Percentiles rank a stretch among this genome's conserved stretches.
phyloP scores from a whole-genome alignment of 371 early-diverging fungal genomes.

The Mucor velutinosus region DNA sequence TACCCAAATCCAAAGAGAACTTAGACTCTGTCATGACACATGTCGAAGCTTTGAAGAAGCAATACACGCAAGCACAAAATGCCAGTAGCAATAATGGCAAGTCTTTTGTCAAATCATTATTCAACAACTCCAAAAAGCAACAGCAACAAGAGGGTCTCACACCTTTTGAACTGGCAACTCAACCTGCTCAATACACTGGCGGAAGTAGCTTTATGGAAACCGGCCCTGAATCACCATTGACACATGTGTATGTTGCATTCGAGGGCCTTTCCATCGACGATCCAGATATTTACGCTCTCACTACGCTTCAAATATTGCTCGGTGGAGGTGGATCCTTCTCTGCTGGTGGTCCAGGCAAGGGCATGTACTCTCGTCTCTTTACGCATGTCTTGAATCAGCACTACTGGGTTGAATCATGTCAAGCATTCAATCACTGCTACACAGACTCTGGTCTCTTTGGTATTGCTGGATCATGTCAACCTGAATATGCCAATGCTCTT shows the following conservation, averaged over 20 bases:
- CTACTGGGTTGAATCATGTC: conserved; percentile 93
- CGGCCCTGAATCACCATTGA: conserved; percentile 67
- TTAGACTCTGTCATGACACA: conserved; percentile 44
- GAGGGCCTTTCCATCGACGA: conserved; percentile 80
- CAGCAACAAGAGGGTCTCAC: conserved; percentile 3
- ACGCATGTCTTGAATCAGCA: conserved; percentile 93
- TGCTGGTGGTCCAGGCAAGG: conserved; percentile 98
- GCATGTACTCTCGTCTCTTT: conserved; percentile 97
- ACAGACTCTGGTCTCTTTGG: conserved; percentile 92
- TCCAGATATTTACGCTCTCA: conserved; percentile 90
- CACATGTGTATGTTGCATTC: conserved; percentile 90
- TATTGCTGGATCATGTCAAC: conserved; percentile 84
- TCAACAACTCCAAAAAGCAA: conserved; percentile 13
- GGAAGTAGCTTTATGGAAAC: conserved; percentile 74
- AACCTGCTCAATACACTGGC: conserved; percentile 79
- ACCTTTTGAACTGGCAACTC: conserved; percentile 42
- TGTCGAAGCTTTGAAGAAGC: conserved; percentile 33
- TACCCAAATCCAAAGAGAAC: conserved; percentile 38
- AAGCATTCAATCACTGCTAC: conserved; percentile 90
- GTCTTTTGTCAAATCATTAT: conserved; percentile 33
- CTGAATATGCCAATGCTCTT: conserved; percentile 67
- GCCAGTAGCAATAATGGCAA: background rate
- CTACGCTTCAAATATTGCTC: conserved; percentile 87
- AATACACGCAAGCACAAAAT: conserved; percentile 13
- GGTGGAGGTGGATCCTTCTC: conserved; percentile 98